A percentile compares a stretch with the other conserved stretches of the same genome.
These are phyloP conservation scores for Vitis cinerea DNA, from an alignment of 164 flowering plant genomes.

Conservation along the genomic window DNA sequence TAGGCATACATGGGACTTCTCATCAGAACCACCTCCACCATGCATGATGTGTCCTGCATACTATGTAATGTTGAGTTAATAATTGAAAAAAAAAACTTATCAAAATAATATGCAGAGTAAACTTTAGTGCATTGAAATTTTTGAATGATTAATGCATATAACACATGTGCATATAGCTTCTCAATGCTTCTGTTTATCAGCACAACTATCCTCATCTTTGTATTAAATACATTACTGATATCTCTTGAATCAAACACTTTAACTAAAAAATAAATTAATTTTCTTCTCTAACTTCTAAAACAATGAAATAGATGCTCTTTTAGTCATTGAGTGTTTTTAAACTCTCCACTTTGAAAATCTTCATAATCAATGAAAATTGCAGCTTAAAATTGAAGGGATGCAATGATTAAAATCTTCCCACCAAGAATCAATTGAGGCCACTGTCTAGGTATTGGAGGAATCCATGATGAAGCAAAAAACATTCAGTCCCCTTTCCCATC, in stretches of 20 bases:
- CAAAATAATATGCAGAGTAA: not conserved
- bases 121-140: not conserved
- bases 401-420: not conserved
- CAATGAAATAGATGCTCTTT: not conserved
- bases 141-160: not conserved
- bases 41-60: conserved; percentile 55
- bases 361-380: not conserved
- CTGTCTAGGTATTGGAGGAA: not conserved
- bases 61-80: conserved; percentile 28
- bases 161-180: not conserved
- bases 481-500: too few relatives aligned
- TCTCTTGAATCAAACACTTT: not conserved
- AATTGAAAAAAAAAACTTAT: not conserved
- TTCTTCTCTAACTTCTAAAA: not conserved
- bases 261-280: not conserved
- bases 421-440: not conserved
- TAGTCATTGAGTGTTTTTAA: not conserved
- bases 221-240: not conserved
- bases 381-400: not conserved
- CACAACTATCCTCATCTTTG: not conserved
- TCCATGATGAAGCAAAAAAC: not conserved
- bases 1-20: conserved; percentile 47
- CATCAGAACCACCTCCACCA: conserved; percentile 27
- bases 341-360: not conserved
- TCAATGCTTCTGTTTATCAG: not conserved